Conservation (phyloP, 2,329 filamentous ascomycete species). For the Podosphaera fusca region DNA sequence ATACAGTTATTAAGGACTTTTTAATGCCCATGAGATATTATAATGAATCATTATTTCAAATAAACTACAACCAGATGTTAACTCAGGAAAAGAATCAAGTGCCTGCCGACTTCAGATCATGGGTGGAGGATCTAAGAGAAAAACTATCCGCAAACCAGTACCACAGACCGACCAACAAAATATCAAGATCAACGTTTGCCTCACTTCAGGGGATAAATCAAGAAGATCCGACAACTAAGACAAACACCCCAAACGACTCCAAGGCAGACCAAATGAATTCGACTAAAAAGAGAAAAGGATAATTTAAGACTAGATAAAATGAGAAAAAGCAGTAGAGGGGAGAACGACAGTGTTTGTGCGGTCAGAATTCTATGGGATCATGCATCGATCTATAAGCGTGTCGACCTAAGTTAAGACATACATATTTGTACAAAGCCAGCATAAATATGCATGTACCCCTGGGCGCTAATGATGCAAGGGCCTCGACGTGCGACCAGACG, state of each 20-base stretch:
- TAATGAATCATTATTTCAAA: neutral
- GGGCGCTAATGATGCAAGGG: no score
- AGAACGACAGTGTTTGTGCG: no score
- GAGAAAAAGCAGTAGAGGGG: neutral
- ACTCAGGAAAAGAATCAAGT: neutral
- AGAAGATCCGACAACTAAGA: neutral
- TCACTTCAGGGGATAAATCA: neutral
- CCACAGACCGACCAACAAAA: neutral
- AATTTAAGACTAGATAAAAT: neutral
- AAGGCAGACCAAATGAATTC: neutral
- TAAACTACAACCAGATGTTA: neutral
- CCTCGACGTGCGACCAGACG: no score
- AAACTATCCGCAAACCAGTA: neutral
- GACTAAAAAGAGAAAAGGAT: neutral
- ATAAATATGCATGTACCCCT: no score
- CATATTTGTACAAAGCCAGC: no score
- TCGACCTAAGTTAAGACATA: no score
- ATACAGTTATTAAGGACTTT: neutral
- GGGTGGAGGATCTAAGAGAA: neutral
- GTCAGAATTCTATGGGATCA: no score
- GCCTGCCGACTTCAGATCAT: neutral
- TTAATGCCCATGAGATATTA: neutral
- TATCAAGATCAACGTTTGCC: neutral
- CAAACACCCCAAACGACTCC: neutral
- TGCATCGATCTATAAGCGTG: no score